Evolutionary conservation across 768 basidiomycete species (phyloP), one percentile per base, ranked within the genome.

Genomic region (Candolleomyces efflorescens): DNA sequence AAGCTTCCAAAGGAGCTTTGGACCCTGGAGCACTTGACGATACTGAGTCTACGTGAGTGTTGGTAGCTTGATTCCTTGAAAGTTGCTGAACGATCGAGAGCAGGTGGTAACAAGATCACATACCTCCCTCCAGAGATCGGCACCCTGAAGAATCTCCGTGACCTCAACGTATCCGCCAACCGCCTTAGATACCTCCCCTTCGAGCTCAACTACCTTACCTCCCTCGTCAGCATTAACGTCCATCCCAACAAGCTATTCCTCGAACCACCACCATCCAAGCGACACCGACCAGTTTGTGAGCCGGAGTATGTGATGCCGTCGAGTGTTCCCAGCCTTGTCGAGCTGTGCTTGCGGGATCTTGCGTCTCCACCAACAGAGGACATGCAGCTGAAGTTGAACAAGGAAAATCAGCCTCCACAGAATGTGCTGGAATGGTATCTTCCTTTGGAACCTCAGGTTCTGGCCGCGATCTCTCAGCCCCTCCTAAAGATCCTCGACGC

Each of bases 101-200:
- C 76, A 89, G 89, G 86, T 3, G 71, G 70, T 4, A 92, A 92
- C 63, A 63, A 66, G 11, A 69, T 92, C 5, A 75, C 70, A 1
- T 73, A 70, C 41, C 67, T 91, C 18, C 88, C 89, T 1, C 82
- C 89, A 0, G 86, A 87, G 52, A 85, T 91, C 37, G 73, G 69
- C 18, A 72, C 71, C 5, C 73, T 90, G 17, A 71, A 65, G 9
- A 78, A 79, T 50, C 76, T 91, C 2, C 73, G 74, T 50, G 80
- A 84, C 45, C 75, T 91, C 6, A 86, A 89, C 59, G 63, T 91
- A 3, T 75, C 85, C 0, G 75, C 77, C 54, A 91, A 91, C 67
- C 67, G 70, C 32, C 69, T 90, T 2, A 63, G 67, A 55, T 87
- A 80, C 67, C 68, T 91, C 0, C 89, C 89, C 13, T 78, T 84